phyloP scores from a whole-genome alignment of 2,329 filamentous ascomycete species.

The Penicillium sp. region DNA sequence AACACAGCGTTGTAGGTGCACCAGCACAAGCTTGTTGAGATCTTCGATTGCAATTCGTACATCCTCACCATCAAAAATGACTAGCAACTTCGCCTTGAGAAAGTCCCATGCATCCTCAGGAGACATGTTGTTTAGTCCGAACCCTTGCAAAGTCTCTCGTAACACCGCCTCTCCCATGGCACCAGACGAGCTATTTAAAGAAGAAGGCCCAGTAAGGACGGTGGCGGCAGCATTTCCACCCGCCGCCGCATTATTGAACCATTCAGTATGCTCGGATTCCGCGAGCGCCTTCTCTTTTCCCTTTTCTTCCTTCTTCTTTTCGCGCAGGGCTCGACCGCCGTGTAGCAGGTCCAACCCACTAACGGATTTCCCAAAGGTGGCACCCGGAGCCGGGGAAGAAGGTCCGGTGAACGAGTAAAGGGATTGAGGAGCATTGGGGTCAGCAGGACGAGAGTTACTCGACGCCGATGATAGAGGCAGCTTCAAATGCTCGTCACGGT shows the following conservation, averaged over 20 bases:
- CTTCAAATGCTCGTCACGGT: slow-evolving; percentile 59
- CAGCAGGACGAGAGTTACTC: slow-evolving; percentile 64
- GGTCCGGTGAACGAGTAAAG: slow-evolving; percentile 65
- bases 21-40: slow-evolving; percentile 62
- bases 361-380: slow-evolving; percentile 75
- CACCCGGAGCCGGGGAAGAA: slow-evolving; percentile 61
- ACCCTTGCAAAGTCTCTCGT: slow-evolving; percentile 48
- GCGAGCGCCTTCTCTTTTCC: slow-evolving; percentile 63
- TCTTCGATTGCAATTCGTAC: slow-evolving; percentile 66
- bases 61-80: slow-evolving; percentile 66
- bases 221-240: slow-evolving; percentile 26
- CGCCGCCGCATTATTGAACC: slow-evolving; percentile 26
- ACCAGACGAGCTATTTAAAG: slow-evolving; percentile 34
- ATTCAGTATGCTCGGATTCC: slow-evolving; percentile 40
- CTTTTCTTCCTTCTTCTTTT: slow-evolving; percentile 78
- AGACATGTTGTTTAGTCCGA: slow-evolving; percentile 69
- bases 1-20: slow-evolving; percentile 64
- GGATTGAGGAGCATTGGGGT: slow-evolving; percentile 63
- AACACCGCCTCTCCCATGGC: slow-evolving; percentile 38
- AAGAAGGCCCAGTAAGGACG: slow-evolving; percentile 37
- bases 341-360: slow-evolving; percentile 78
- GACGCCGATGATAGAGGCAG: slow-evolving; percentile 65
- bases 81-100: slow-evolving; percentile 62
- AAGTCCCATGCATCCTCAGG: slow-evolving; percentile 67
- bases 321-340: slow-evolving; percentile 71